Evolutionary conservation across 2,329 filamentous ascomycete species (phyloP).

Genomic region (Penicillium psychrosexuale): DNA sequence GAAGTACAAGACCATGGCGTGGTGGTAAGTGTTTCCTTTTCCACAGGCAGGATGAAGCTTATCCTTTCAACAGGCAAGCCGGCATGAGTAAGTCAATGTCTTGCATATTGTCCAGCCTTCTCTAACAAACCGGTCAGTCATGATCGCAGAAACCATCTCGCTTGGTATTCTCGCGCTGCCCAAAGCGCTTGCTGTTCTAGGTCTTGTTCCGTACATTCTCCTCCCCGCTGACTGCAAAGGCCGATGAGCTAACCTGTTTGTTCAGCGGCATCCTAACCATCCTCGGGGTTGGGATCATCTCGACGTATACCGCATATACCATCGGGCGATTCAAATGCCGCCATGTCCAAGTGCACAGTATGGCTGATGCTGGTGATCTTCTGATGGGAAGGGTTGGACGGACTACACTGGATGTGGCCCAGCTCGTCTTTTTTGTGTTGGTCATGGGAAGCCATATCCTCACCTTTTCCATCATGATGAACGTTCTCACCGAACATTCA

Average conservation of each 20-base stretch:
- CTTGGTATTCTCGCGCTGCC: conserved; percentile 55
- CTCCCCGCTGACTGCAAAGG: neutral
- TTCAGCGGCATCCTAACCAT: conserved; percentile 49
- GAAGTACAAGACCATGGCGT: conserved; percentile 30
- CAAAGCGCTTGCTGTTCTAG: conserved; percentile 48
- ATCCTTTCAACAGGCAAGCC: conserved; percentile 17
- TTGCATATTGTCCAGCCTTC: neutral
- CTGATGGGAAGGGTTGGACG: conserved; percentile 58
- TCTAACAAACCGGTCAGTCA: conserved; percentile 34
- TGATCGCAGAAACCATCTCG: conserved; percentile 57
- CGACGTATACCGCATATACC: conserved; percentile 56
- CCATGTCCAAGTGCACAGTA: conserved; percentile 59
- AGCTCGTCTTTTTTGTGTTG: conserved; percentile 62
- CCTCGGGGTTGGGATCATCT: conserved; percentile 50
- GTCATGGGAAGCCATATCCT: conserved; percentile 65
- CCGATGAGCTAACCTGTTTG: conserved; percentile 1
- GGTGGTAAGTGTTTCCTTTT: conserved; percentile 22
- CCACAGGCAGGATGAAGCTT: neutral
- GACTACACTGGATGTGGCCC: conserved; percentile 58
- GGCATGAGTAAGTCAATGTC: conserved; percentile 17
- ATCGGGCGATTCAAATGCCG: conserved; percentile 54
- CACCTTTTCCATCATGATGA: conserved; percentile 65
- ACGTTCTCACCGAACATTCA: conserved; percentile 57
- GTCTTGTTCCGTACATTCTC: conserved; percentile 46
- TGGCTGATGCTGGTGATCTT: conserved; percentile 62